These are phyloP conservation scores for Populus deltoides DNA, from an alignment of 345 rosid genomes.

Conservation along the genomic window DNA sequence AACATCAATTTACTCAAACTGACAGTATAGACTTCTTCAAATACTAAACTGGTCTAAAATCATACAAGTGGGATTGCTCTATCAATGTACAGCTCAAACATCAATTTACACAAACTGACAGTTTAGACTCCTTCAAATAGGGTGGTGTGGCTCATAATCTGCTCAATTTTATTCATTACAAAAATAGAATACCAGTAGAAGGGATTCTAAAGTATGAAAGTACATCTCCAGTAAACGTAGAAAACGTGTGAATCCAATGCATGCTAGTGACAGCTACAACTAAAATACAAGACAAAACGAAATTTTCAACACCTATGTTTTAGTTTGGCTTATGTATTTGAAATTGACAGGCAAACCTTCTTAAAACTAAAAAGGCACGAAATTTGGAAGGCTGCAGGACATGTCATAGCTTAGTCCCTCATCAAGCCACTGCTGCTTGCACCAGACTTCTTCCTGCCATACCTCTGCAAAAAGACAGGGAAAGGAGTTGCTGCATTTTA, in stretches of 20 bases:
- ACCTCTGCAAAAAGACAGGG: constrained; percentile 32
- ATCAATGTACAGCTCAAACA: neutral
- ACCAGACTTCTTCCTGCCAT: constrained; percentile 31
- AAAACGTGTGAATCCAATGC: neutral
- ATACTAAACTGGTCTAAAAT: neutral
- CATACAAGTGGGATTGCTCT: neutral
- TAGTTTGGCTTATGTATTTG: neutral
- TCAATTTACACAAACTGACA: neutral
- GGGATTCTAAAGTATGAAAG: neutral
- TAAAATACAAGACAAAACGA: neutral
- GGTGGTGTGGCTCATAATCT: neutral
- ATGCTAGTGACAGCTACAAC: neutral
- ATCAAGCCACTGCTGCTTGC: constrained; percentile 29
- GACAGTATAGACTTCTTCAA: constrained; percentile 7
- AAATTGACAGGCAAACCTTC: constrained; percentile 1
- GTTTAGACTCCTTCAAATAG: constrained; percentile 1
- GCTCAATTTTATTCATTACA: neutral
- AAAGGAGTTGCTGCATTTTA: constrained; percentile 1
- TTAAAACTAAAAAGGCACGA: constrained; percentile 8
- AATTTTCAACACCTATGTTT: neutral
- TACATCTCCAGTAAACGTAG: neutral
- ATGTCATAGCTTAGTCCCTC: constrained; percentile 33
- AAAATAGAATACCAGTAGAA: neutral
- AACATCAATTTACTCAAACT: neutral
- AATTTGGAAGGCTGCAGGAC: constrained; percentile 3